Conservation (phyloP, 1,284 basidiomycete genomes). For the Earliella scabrosa region DNA sequence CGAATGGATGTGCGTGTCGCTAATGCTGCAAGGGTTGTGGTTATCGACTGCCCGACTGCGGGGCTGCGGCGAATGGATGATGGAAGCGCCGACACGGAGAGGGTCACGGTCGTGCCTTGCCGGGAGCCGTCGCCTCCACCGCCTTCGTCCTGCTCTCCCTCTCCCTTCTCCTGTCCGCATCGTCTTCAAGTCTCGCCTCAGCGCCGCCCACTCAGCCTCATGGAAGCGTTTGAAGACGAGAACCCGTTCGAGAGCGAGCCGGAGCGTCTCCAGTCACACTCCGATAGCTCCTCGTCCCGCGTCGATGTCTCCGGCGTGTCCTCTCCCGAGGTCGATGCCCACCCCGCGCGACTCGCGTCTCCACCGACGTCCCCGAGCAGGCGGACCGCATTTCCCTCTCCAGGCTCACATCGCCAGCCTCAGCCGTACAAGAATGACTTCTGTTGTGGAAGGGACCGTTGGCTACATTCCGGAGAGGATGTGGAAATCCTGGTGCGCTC, state of each 20-base stretch:
- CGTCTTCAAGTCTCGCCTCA: neutral
- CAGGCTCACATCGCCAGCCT: constrained; percentile 54
- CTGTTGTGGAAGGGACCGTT: constrained; percentile 74
- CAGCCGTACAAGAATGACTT: constrained; percentile 70
- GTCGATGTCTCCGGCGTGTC: constrained; percentile 67
- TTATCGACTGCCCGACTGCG: too few relatives aligned
- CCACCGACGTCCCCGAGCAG: constrained; percentile 40
- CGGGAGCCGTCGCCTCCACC: neutral
- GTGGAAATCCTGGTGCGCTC: constrained; percentile 72
- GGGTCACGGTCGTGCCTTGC: neutral
- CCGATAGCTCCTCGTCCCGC: constrained; percentile 68
- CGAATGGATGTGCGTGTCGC: too few relatives aligned
- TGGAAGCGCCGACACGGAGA: too few relatives aligned
- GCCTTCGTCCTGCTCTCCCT: too few relatives aligned
- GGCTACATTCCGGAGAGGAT: constrained; percentile 81
- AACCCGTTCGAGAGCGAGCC: constrained; percentile 78
- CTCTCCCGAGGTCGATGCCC: constrained; percentile 50
- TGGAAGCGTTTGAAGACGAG: constrained; percentile 79
- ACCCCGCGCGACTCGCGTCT: constrained; percentile 41
- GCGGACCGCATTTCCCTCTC: constrained; percentile 57
- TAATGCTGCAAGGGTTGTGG: too few relatives aligned
- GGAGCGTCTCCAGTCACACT: constrained; percentile 59
- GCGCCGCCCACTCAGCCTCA: constrained; percentile 26
- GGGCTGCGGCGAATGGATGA: too few relatives aligned
- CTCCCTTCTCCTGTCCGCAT: neutral